These are phyloP conservation scores for Saccharomycopsis babjevae DNA, from an alignment of 805 yeast genomes.

Conservation along the genomic window DNA sequence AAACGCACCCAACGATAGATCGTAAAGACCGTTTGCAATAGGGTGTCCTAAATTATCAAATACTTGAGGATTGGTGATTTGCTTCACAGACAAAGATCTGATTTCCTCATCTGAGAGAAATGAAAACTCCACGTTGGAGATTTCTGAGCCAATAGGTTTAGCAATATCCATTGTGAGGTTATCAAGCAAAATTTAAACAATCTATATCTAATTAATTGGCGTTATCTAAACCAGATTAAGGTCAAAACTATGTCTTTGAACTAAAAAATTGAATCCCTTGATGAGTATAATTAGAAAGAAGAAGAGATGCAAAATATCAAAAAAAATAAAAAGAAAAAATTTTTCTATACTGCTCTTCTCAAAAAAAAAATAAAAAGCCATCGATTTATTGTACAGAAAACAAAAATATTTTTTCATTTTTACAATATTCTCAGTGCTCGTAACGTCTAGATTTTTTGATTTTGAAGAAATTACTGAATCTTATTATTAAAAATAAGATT, in stretches of 20 bases:
- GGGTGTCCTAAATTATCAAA: conserved; percentile 96
- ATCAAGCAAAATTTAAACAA: neutral
- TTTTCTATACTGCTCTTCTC: neutral
- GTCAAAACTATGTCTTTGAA: no score
- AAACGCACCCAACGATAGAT: conserved; percentile 91
- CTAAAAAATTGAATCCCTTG: no score
- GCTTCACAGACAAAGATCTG: conserved; percentile 82
- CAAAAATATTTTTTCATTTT: neutral
- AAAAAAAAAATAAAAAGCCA: neutral
- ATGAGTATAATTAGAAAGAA: neutral
- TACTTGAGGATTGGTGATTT: conserved; percentile 91
- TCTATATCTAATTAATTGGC: neutral
- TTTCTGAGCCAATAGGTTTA: conserved; percentile 92
- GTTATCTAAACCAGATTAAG: no score
- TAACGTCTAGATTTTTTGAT: neutral
- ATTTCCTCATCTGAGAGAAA: conserved; percentile 75
- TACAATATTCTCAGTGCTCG: neutral
- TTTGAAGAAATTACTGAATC: no score
- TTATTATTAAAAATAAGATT: no score
- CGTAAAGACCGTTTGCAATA: conserved; percentile 85
- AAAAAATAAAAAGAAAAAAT: neutral
- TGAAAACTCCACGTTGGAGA: conserved; percentile 85
- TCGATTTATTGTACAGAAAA: neutral
- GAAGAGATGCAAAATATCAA: neutral
- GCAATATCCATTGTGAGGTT: conserved; percentile 72